Percentiles rank a stretch among this genome's conserved stretches.
Conservation (phyloP, 495 filamentous ascomycete species). For the Rhypophila decipiens region DNA sequence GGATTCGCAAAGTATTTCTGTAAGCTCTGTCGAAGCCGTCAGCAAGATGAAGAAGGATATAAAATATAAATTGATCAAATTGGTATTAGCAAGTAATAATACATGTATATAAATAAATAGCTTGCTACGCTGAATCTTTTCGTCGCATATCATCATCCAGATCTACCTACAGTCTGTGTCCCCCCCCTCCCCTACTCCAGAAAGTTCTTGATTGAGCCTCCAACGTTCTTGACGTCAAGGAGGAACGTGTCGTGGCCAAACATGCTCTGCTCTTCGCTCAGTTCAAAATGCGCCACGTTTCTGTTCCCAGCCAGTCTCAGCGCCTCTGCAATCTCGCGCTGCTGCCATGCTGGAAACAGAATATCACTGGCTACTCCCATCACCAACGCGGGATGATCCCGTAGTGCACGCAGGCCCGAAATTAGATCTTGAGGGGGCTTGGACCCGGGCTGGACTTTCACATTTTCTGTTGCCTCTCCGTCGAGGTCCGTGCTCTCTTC, state of each 20-base stretch:
- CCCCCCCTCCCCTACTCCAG: too few species aligned
- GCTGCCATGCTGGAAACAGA: constrained; percentile 97
- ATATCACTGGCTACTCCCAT: constrained; percentile 96
- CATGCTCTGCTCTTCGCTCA: constrained; percentile 84
- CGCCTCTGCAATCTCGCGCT: constrained; percentile 87
- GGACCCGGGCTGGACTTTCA: background rate
- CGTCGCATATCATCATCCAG: too few species aligned
- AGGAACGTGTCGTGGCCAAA: constrained; percentile 98
- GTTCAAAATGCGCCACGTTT: constrained; percentile 76
- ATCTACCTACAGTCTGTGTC: too few species aligned
- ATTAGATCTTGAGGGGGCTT: constrained; percentile 71
- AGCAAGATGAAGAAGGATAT: too few species aligned
- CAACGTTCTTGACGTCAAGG: constrained; percentile 85
- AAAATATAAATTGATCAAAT: too few species aligned
- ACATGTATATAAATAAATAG: too few species aligned
- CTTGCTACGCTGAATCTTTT: too few species aligned
- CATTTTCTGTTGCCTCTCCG: constrained; percentile 15
- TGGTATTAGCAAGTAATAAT: too few species aligned
- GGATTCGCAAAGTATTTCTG: too few species aligned
- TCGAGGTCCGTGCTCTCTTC: constrained; percentile 35
- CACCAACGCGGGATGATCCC: constrained; percentile 72
- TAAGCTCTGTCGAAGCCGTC: too few species aligned
- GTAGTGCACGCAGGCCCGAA: constrained; percentile 61
- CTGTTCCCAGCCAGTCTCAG: constrained; percentile 69
- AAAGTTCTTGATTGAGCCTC: constrained; percentile 73